A percentile compares a stretch with the other conserved stretches of the same genome.
phyloP scores from a whole-genome alignment of 257 asterid genomes.

The Nyctanthes arbortristis region DNA sequence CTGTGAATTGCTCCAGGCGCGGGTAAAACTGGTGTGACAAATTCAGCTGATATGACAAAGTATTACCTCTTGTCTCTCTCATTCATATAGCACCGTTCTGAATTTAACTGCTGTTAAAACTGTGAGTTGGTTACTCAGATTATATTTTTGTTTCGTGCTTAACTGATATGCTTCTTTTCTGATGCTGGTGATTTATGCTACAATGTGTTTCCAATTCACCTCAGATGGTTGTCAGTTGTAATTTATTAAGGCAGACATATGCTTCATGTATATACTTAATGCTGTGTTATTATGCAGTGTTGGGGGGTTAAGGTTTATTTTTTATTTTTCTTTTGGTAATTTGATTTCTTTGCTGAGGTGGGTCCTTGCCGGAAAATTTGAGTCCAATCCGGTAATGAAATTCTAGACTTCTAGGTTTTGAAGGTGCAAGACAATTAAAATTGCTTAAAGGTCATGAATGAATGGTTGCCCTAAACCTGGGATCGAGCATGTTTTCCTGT shows the following conservation, averaged over 20 bases:
- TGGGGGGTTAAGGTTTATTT: not conserved
- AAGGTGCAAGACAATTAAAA: not conserved
- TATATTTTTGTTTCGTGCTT: conserved; percentile 10
- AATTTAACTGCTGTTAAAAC: conserved; percentile 10
- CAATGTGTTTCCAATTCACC: not conserved
- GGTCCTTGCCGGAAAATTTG: not conserved
- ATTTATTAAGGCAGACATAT: not conserved
- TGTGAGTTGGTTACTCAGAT: conserved; percentile 1
- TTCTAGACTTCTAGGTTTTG: not conserved
- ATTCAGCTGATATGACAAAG: conserved; percentile 88
- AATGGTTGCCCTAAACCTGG: not conserved
- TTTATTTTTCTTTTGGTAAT: not conserved
- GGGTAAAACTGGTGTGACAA: conserved; percentile 54
- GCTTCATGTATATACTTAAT: not conserved
- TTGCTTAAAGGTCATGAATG: not conserved
- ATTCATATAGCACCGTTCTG: not conserved
- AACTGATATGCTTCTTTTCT: not conserved
- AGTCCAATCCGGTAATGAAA: not conserved
- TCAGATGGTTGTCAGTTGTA: not conserved
- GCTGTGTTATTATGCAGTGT: not conserved
- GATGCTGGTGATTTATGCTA: not conserved
- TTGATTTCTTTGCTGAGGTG: not conserved
- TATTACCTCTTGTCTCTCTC: conserved; percentile 35
- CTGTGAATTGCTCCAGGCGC: not conserved
- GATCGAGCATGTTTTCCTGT: not conserved